Percentiles rank a stretch among this genome's conserved stretches.
phyloP scores from a whole-genome alignment of 495 filamentous ascomycete genomes.

The Lasiosphaeris hirsuta region DNA sequence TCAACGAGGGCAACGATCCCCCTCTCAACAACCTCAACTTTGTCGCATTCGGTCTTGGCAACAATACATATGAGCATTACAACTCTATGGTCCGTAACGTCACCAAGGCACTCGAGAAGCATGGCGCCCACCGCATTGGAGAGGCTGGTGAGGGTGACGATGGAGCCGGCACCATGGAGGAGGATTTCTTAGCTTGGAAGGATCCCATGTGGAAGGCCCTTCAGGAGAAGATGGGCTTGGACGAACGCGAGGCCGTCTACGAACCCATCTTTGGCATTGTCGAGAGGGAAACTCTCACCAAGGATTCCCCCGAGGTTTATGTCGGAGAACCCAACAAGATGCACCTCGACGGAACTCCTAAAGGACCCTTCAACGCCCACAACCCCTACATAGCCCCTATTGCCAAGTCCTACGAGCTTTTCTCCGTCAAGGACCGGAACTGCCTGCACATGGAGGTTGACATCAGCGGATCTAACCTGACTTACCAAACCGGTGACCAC shows the following conservation, averaged over 20 bases:
- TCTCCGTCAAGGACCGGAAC: slow-evolving; percentile 88
- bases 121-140: slow-evolving; percentile 81
- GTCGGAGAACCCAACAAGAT: slow-evolving; percentile 95
- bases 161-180: slow-evolving; percentile 98
- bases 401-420: slow-evolving; percentile 81
- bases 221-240: slow-evolving; percentile 73
- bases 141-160: slow-evolving; percentile 94
- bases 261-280: slow-evolving; percentile 85
- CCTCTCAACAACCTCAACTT: slow-evolving; percentile 85
- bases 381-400: slow-evolving; percentile 98
- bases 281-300: slow-evolving; percentile 69
- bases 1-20: slow-evolving; percentile 74
- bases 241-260: slow-evolving; percentile 95
- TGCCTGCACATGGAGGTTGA: slow-evolving; percentile 97
- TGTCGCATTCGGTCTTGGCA: slow-evolving; percentile 91
- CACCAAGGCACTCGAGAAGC: slow-evolving; percentile 70
- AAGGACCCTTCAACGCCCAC: slow-evolving; percentile 92
- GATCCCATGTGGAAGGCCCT: slow-evolving; percentile 96
- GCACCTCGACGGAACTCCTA: slow-evolving; percentile 80
- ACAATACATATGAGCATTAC: slow-evolving; percentile 99
- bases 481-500: slow-evolving; percentile 95
- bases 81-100: slow-evolving; percentile 96
- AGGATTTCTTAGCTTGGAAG: slow-evolving; percentile 99
- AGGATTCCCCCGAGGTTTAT: slow-evolving; percentile 84
- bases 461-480: slow-evolving; percentile 78